Percentiles rank a stretch among this genome's conserved stretches.
Evolutionary conservation across 176 grass and related monocot species (phyloP).

Genomic region (Ensete ventricosum): DNA sequence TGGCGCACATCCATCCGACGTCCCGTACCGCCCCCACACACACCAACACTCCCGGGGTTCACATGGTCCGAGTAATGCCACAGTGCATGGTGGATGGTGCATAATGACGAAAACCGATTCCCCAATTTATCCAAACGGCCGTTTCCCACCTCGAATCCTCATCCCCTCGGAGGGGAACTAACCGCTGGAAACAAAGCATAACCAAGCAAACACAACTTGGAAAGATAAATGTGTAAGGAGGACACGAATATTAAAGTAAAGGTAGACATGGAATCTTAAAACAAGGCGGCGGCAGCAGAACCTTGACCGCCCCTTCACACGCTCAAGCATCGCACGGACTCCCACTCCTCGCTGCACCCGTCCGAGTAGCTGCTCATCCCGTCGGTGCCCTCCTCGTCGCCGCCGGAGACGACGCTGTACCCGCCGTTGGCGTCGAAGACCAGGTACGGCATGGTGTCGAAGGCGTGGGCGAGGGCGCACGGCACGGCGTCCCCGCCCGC

Average conservation of each 20-base stretch:
- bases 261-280: background rate
- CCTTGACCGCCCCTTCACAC: background rate
- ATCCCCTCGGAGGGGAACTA: too few relatives aligned
- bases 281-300: background rate
- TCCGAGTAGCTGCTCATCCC: constrained; percentile 7
- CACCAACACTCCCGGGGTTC: too few relatives aligned
- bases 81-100: too few relatives aligned
- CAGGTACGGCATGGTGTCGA: constrained; percentile 14
- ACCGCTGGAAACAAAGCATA: too few relatives aligned
- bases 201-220: too few relatives aligned
- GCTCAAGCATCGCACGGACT: background rate
- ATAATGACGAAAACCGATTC: too few relatives aligned
- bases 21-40: too few relatives aligned
- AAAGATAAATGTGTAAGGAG: too few relatives aligned
- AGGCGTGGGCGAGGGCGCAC: background rate
- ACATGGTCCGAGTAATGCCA: too few relatives aligned
- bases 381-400: background rate
- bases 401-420: background rate
- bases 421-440: background rate
- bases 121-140: too few relatives aligned
- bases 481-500: background rate
- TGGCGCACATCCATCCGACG: too few relatives aligned
- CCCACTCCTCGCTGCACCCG: background rate
- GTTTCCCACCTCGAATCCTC: too few relatives aligned
- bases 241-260: background rate